phyloP scores from a whole-genome alignment of 345 rosid genomes.

The Heritiera littoralis region DNA sequence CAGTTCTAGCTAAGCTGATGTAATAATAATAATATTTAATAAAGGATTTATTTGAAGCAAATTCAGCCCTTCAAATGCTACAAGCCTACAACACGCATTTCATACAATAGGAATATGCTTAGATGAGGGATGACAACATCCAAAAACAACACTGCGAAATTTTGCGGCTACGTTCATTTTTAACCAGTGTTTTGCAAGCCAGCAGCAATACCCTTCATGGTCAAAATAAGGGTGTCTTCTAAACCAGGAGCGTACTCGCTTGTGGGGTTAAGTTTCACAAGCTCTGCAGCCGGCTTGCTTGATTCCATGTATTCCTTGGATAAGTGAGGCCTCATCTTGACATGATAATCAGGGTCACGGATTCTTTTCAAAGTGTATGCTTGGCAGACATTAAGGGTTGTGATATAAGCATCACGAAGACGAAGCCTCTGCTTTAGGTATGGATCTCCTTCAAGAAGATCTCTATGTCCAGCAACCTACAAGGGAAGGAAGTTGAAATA shows the following conservation, averaged over 20 bases:
- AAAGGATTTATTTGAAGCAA: conserved; percentile 10
- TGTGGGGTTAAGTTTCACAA: conserved; percentile 77
- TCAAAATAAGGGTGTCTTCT: conserved; percentile 91
- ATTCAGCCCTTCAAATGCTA: neutral
- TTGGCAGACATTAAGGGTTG: conserved; percentile 87
- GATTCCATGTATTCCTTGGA: conserved; percentile 74
- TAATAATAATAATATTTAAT: neutral
- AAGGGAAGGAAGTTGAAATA: neutral
- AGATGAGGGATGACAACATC: neutral
- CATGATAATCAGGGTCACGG: conserved; percentile 77
- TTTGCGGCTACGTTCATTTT: neutral
- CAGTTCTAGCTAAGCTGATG: neutral
- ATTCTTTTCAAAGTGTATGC: conserved; percentile 87
- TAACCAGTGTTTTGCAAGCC: conserved; percentile 95
- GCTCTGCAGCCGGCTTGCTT: conserved; percentile 77
- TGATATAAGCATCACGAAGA: conserved; percentile 89
- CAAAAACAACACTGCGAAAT: neutral
- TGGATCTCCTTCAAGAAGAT: conserved; percentile 94
- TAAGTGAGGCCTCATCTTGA: conserved; percentile 66
- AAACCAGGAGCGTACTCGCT: conserved; percentile 93
- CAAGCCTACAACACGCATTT: neutral
- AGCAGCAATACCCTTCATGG: conserved; percentile 98
- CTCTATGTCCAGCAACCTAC: conserved; percentile 80
- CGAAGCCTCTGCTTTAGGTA: conserved; percentile 92
- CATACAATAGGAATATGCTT: neutral